Evolutionary conservation across 2,329 filamentous ascomycete species (phyloP).

Genomic region (Macroventuria anomochaeta): DNA sequence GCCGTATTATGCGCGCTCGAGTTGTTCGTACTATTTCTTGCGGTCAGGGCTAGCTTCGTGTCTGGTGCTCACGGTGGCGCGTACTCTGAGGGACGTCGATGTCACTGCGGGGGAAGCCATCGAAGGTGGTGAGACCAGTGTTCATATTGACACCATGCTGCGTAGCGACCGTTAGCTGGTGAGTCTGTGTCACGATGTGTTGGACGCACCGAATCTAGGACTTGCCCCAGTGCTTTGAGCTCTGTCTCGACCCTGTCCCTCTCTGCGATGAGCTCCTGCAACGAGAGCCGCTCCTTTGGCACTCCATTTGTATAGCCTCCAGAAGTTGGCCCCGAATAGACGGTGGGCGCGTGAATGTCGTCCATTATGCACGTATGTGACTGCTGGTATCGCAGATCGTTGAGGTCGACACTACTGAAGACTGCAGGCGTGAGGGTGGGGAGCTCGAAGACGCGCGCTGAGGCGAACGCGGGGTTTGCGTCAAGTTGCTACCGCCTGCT

Average conservation of each 20-base stretch:
- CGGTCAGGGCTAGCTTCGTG: constrained; percentile 23
- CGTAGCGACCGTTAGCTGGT: constrained; percentile 25
- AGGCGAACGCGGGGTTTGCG: constrained; percentile 22
- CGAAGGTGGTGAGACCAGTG: constrained; percentile 82
- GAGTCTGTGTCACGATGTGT: no score
- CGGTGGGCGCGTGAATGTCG: constrained; percentile 71
- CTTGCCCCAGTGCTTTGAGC: constrained; percentile 79
- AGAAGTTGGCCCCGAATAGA: constrained; percentile 77
- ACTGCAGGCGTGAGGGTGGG: constrained; percentile 9
- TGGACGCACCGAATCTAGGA: constrained; percentile 80
- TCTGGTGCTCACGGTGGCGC: constrained; percentile 25
- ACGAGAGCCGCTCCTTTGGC: constrained; percentile 67
- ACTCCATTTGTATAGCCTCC: constrained; percentile 66
- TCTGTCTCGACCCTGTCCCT: constrained; percentile 88
- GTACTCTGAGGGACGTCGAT: constrained; percentile 93
- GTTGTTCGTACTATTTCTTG: constrained; percentile 81
- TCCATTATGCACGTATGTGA: constrained; percentile 75
- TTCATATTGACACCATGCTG: constrained; percentile 95
- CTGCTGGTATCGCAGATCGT: not conserved
- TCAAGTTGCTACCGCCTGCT: not conserved
- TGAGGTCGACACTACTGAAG: constrained; percentile 2
- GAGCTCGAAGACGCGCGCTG: constrained; percentile 16
- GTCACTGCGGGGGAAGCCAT: constrained; percentile 91
- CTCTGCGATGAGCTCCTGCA: constrained; percentile 80
- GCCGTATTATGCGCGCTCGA: constrained; percentile 82